phyloP scores from a whole-genome alignment of 2,329 filamentous ascomycete genomes.

The Amylocarpus encephaloides region DNA sequence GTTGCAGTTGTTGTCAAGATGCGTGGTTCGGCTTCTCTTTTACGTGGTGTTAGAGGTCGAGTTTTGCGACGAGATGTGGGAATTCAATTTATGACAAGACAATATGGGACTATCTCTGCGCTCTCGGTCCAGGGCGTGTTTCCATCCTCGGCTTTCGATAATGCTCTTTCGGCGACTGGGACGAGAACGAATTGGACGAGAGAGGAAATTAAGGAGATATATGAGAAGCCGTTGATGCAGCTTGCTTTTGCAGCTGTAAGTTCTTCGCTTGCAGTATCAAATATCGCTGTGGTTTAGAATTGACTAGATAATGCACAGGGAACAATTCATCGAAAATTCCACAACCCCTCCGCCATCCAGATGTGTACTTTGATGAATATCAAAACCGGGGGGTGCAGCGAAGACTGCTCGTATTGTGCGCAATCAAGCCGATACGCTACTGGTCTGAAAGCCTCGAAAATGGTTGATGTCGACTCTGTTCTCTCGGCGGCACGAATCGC shows the following conservation, averaged over 20 bases:
- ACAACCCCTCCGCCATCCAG: slow-evolving; percentile 76
- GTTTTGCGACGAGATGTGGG: slow-evolving; percentile 14
- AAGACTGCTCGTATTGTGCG: slow-evolving; percentile 88
- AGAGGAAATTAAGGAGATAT: slow-evolving; percentile 75
- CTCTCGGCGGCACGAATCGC: slow-evolving; percentile 71
- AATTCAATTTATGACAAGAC: slow-evolving; percentile 8
- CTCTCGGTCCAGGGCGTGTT: slow-evolving; percentile 6
- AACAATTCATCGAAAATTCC: slow-evolving; percentile 75
- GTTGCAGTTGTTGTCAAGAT: slow-evolving; percentile 13
- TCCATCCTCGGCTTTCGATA: slow-evolving; percentile 20
- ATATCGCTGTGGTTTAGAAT: slow-evolving; percentile 10
- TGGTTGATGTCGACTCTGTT: slow-evolving; percentile 74
- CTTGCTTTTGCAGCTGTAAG: slow-evolving; percentile 67
- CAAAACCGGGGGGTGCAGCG: slow-evolving; percentile 86
- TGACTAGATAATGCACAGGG: slow-evolving; percentile 42
- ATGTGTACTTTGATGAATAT: slow-evolving; percentile 96
- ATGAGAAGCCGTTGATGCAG: slow-evolving; percentile 75
- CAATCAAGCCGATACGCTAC: slow-evolving; percentile 77
- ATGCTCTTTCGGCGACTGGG: slow-evolving; percentile 51
- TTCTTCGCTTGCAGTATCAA: slow-evolving; percentile 14
- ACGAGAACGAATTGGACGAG: slow-evolving; percentile 73
- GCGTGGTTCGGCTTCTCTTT: slow-evolving; percentile 13
- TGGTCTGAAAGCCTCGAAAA: slow-evolving; percentile 71
- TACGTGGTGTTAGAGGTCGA: slow-evolving; percentile 10
- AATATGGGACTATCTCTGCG: slow-evolving; percentile 22